Evolutionary conservation across 2,329 filamentous ascomycete species (phyloP).

Genomic region (Ceratocystis cubensis): DNA sequence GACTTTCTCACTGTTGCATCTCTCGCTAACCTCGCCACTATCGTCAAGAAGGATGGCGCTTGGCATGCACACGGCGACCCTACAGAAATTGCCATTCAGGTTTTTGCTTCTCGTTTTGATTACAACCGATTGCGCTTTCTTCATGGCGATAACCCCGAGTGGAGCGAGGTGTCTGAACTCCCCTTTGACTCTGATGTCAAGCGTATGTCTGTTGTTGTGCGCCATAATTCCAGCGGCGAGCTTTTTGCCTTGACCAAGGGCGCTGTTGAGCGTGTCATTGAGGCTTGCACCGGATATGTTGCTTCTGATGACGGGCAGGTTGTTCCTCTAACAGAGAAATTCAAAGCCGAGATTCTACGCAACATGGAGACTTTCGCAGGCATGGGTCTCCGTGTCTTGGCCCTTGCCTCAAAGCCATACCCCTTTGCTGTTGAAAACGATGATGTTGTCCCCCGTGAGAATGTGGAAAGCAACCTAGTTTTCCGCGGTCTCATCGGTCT

Average conservation of each 20-base stretch:
- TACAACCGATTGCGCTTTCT: slow-evolving; percentile 44
- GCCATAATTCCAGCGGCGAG: slow-evolving; percentile 29
- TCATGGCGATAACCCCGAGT: slow-evolving; percentile 37
- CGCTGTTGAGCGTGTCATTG: slow-evolving; percentile 55
- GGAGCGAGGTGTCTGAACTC: slow-evolving; percentile 50
- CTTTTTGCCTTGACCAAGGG: slow-evolving; percentile 43
- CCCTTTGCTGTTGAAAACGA: slow-evolving; percentile 30
- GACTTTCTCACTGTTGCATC: slow-evolving; percentile 48
- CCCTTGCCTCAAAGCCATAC: slow-evolving; percentile 42
- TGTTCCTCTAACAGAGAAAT: slow-evolving; percentile 37
- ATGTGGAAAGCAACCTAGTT: slow-evolving; percentile 46
- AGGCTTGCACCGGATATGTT: slow-evolving; percentile 42
- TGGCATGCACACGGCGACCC: slow-evolving; percentile 53
- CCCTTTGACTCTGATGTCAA: slow-evolving; percentile 62
- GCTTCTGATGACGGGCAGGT: slow-evolving; percentile 25
- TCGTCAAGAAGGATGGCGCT: slow-evolving; percentile 33
- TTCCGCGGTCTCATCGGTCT: slow-evolving; percentile 58
- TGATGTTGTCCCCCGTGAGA: slow-evolving; percentile 37
- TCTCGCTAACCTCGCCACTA: slow-evolving; percentile 42
- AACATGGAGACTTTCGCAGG: slow-evolving; percentile 53
- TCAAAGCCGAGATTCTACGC: slow-evolving; percentile 42
- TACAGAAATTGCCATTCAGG: slow-evolving; percentile 61
- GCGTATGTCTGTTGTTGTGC: slow-evolving; percentile 59
- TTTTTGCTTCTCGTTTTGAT: slow-evolving; percentile 54
- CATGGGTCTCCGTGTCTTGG: slow-evolving; percentile 54